A percentile compares a stretch with the other conserved stretches of the same genome.
Conservation (phyloP, 2,329 filamentous ascomycete genomes). For the Sporothrix luriei region DNA sequence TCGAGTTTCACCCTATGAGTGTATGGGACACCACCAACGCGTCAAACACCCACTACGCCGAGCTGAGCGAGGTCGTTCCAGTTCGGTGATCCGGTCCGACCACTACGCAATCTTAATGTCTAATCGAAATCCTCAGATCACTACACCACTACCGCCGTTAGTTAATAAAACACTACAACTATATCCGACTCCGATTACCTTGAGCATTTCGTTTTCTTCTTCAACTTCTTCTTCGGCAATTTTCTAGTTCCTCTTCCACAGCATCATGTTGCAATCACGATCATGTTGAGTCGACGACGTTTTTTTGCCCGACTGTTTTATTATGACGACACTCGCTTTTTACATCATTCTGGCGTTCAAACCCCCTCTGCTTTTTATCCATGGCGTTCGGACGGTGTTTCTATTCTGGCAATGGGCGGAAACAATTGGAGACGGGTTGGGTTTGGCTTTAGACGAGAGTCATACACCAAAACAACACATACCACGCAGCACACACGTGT, state of each 20-base stretch:
- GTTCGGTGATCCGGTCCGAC: slow-evolving; percentile 25
- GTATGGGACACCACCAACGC: slow-evolving; percentile 48
- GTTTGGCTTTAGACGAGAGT: slow-evolving; percentile 23
- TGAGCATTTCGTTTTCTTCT: background rate
- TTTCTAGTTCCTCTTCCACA: slow-evolving; percentile 10
- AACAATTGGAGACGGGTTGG: slow-evolving; percentile 2
- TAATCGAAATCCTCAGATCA: slow-evolving; percentile 14
- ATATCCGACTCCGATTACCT: background rate
- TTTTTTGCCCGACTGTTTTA: slow-evolving; percentile 13
- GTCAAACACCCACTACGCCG: slow-evolving; percentile 8
- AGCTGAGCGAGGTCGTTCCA: slow-evolving; percentile 24
- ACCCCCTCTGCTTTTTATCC: slow-evolving; percentile 13
- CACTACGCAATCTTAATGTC: slow-evolving; percentile 22
- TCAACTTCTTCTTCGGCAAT: slow-evolving; percentile 10
- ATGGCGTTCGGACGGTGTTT: slow-evolving; percentile 21
- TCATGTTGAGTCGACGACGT: slow-evolving; percentile 19
- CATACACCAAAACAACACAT: slow-evolving; percentile 29
- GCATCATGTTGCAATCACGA: slow-evolving; percentile 22
- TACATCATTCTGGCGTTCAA: background rate
- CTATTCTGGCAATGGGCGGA: slow-evolving; percentile 17
- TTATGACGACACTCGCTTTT: slow-evolving; percentile 12
- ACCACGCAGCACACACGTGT: slow-evolving; percentile 28
- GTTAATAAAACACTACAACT: background rate
- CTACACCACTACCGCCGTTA: background rate
- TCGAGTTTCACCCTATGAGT: slow-evolving; percentile 42